A percentile compares a stretch with the other conserved stretches of the same genome.
Evolutionary conservation across 1,139 yeast genomes (phyloP).

Genomic region (Blastobotrys raffinosifermentans): DNA sequence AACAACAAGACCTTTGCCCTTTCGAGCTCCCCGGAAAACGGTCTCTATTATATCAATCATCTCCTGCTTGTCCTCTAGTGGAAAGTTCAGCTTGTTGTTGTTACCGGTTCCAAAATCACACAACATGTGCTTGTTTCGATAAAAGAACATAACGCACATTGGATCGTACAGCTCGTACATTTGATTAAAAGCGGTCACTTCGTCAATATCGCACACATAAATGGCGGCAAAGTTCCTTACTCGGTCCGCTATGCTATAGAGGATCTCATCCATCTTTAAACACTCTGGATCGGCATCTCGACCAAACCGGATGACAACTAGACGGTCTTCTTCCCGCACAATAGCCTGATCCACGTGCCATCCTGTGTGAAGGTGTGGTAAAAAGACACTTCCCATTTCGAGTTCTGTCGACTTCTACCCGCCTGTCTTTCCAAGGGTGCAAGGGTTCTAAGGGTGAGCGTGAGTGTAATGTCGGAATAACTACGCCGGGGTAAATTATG

Average conservation of each 20-base stretch:
- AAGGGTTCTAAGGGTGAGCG: too few relatives aligned
- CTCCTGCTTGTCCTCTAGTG: slow-evolving; percentile 75
- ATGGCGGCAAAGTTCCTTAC: slow-evolving; percentile 83
- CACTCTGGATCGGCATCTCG: slow-evolving; percentile 70
- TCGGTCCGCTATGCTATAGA: slow-evolving; percentile 73
- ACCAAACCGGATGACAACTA: slow-evolving; percentile 87
- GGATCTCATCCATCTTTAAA: slow-evolving; percentile 83
- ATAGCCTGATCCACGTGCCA: slow-evolving; percentile 99
- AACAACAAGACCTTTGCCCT: slow-evolving; percentile 87
- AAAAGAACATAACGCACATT: slow-evolving; percentile 88
- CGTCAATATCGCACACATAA: slow-evolving; percentile 81
- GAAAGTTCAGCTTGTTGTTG: slow-evolving; percentile 86
- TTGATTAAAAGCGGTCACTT: slow-evolving; percentile 84
- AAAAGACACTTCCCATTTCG: slow-evolving; percentile 84
- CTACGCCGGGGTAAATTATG: too few relatives aligned
- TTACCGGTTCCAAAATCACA: slow-evolving; percentile 98
- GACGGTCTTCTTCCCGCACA: slow-evolving; percentile 71
- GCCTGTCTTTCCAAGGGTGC: too few relatives aligned
- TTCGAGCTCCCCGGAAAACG: slow-evolving; percentile 81
- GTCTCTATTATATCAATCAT: slow-evolving; percentile 87
- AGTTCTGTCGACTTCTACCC: too few relatives aligned
- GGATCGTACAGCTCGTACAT: slow-evolving; percentile 94
- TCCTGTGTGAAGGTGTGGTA: slow-evolving; percentile 86
- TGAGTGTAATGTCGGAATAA: too few relatives aligned
- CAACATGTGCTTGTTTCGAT: slow-evolving; percentile 91